phyloP scores from a whole-genome alignment of 108 stramenopile species.

The Schizochytrium sp. region DNA sequence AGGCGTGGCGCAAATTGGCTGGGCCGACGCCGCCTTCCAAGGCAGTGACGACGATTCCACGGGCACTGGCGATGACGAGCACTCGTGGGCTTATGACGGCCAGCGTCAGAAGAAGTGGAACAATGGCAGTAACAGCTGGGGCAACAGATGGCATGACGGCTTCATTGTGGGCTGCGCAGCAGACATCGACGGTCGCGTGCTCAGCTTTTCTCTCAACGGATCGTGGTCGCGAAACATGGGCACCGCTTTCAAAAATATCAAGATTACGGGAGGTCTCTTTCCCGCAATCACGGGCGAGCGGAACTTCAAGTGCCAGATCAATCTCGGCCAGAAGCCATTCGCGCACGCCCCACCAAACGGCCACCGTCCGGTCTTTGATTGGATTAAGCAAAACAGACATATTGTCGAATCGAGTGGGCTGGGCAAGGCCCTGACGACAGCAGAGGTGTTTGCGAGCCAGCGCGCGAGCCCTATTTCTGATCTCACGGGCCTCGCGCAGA shows the following conservation, averaged over 20 bases:
- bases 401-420: not conserved
- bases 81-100: not conserved
- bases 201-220: not conserved
- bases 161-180: conserved; percentile 3
- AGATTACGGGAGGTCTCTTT: not conserved
- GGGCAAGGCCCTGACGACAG: not conserved
- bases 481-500: not conserved
- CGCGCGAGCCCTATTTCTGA: not conserved
- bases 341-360: not conserved
- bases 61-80: not conserved
- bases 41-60: not conserved
- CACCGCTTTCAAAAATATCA: not conserved
- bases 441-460: not conserved
- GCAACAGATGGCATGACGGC: not conserved
- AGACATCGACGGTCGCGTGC: not conserved
- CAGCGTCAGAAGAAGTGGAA: not conserved
- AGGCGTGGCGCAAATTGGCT: not conserved
- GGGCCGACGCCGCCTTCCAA: not conserved
- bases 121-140: not conserved
- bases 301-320: not conserved
- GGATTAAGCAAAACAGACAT: not conserved
- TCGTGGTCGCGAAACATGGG: not conserved
- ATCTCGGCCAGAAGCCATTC: not conserved
- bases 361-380: not conserved
- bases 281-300: conserved; percentile 11